Evolutionary conservation across 768 basidiomycete genomes (phyloP), one percentile per base, ranked within the genome.

Genomic region (Crassisporium funariophilum): DNA sequence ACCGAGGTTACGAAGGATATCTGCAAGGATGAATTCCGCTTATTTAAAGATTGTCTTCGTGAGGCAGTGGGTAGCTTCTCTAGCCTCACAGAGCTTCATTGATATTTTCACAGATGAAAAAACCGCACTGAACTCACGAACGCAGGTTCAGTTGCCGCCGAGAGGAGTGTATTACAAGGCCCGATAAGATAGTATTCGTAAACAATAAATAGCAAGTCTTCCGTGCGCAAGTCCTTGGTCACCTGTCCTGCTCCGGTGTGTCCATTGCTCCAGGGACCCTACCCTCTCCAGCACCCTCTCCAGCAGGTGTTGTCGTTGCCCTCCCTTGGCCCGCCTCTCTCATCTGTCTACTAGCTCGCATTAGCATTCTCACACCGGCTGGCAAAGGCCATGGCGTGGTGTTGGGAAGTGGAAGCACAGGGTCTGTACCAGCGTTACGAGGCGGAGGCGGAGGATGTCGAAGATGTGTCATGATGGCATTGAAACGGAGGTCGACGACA

Each of bases 1-100:
- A 81, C 81, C 21, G 95, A 98, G 51, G 86, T 92, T 4, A 80
- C 73, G 49, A 88, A 87, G 64, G 89, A 91, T 56, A 79, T 83
- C 56, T 99, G 95, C 70, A 81, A 81, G 41, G 77, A 79, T 2
- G 92, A 98, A 66, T 98, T 97, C 51, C 73, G 73, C 10, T 81
- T 80, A 53, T 99, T 98, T 66, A 86, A 84, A 31, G 73, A 78
- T 23, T 99, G 95, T 64, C 67, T 99, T 23, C 82, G 83, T 37
- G 73, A 81, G 54, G 84, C 84, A 44, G 95, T 97, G 68, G 48
- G 83, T 70, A 21, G 11, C 16, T 35, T 20, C 46, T 15, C 5
- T 8, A 16, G 9, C 5, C 37, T 15, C 22, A 31, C n/a, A 35
- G 21, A 13, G 13, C 7, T 41, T 38, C 35, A 19, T 35, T 20